Conservation (phyloP, 805 yeast species). For the Hermanozyma aechmeae region DNA sequence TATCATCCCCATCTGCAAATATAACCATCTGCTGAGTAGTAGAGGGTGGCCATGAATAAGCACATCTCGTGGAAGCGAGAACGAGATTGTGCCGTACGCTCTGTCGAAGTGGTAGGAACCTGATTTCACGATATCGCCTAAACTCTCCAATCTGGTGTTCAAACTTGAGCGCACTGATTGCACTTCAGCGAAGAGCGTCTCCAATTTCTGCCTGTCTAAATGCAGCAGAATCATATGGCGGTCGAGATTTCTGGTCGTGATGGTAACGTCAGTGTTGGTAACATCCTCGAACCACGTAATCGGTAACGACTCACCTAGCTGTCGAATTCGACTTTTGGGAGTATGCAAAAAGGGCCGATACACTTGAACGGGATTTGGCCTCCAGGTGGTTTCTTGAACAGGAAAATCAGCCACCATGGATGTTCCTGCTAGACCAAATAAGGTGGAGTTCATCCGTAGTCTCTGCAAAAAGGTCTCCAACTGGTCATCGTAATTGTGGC, state of each 20-base stretch:
- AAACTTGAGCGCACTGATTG: background rate
- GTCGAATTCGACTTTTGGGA: no score
- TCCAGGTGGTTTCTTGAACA: no score
- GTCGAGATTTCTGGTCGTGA: slow-evolving; percentile 59
- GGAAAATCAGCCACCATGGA: slow-evolving; percentile 18
- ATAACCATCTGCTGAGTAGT: slow-evolving; percentile 22
- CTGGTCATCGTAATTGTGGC: slow-evolving; percentile 68
- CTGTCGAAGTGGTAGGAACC: slow-evolving; percentile 1
- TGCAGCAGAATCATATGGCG: no score
- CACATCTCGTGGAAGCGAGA: slow-evolving; percentile 5
- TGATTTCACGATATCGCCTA: background rate
- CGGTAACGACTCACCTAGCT: no score
- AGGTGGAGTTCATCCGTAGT: slow-evolving; percentile 28
- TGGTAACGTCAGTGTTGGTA: slow-evolving; percentile 44
- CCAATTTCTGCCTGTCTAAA: no score
- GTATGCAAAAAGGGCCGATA: no score
- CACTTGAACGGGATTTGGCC: no score
- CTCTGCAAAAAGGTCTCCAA: slow-evolving; percentile 60
- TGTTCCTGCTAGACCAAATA: slow-evolving; percentile 56
- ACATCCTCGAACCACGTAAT: slow-evolving; percentile 64
- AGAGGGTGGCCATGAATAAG: slow-evolving; percentile 5
- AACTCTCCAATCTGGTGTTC: background rate
- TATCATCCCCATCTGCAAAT: slow-evolving; percentile 14
- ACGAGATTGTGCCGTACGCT: slow-evolving; percentile 4
- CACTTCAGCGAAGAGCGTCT: no score